Base-by-base conservation (phyloP, 345 rosid species). In the Garcia nutans region DNA sequence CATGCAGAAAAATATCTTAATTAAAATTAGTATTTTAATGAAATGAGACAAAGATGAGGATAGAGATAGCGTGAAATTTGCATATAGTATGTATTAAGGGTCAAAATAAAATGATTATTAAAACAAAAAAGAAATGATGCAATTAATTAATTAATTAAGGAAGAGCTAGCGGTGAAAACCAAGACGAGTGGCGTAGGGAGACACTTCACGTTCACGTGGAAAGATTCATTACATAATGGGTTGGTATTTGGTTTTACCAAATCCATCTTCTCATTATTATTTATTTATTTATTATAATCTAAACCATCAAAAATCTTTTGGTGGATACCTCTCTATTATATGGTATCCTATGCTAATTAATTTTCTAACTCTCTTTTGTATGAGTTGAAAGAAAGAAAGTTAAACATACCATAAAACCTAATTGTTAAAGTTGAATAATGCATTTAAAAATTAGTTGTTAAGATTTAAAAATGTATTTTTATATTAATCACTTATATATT, bases 181-280 rank as follows among this genome's bases (percentile, higher is more conserved):
- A 49, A 20, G 37, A 19, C 17, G 23, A 13, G 61, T 10, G 3
- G 65, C n/a, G 12, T 0, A 52, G 31, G 57, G 65, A 66, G 76
- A 81, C 81, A 77, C 28, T 78, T 78, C 84, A 82, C 84, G 84
- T 78, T 78, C 84, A 82, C 84, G 84, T 82, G 84, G 68, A 75
- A 82, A 78, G 84, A 82, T 78, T 74, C 84, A 82, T 26, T 12
- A 8, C 10, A 12, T 52, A 57, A 52, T 10, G 68, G 69, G 78
- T 73, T 77, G 84, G 75, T 81, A 72, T 77, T 77, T 37, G 84
- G 73, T 66, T 50, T 77, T 75, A 74, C 77, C 77, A 78, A 75
- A 11, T 72, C 65, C 10, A 57, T 54, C 10, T 49, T 73, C 56
- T 42, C 65, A 19, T 37, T 37, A 5, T 37, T 57, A 20, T 57